These are phyloP conservation scores for Xerocomellus intermedius DNA, from an alignment of 768 basidiomycete species.

Conservation along the genomic window DNA sequence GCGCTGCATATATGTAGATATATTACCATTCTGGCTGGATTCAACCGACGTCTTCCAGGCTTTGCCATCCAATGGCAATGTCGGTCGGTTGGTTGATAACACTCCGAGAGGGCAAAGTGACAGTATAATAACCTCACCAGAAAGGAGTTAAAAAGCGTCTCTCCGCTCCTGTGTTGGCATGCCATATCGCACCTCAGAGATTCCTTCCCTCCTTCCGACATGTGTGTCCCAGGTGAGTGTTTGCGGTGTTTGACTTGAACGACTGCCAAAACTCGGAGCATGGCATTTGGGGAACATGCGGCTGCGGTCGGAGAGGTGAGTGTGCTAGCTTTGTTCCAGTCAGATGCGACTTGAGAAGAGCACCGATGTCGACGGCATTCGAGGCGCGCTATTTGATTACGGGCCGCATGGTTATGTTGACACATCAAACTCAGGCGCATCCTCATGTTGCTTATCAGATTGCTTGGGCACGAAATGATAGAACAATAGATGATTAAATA, in stretches of 20 bases:
- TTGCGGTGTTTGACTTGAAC: no score
- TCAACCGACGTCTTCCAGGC: no score
- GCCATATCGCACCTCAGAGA: not conserved
- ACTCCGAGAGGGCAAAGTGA: not conserved
- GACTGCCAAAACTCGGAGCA: not conserved
- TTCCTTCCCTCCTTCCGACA: not conserved
- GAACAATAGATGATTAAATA: not conserved
- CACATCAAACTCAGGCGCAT: not conserved
- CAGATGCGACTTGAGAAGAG: not conserved
- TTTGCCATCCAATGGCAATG: no score
- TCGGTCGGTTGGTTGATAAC: not conserved
- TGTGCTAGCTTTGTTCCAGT: not conserved
- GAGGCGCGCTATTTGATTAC: no score
- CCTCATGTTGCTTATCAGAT: not conserved
- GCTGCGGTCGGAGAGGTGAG: not conserved
- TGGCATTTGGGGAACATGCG: not conserved
- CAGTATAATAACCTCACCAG: no score
- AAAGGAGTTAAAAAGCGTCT: not conserved
- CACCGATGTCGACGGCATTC: no score
- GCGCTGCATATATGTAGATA: no score
- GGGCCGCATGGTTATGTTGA: no score
- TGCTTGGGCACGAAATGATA: not conserved
- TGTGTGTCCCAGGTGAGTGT: not conserved
- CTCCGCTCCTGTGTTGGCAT: not conserved
- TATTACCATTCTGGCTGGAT: no score